Evolutionary conservation across 2,329 filamentous ascomycete species (phyloP).

Genomic region (Helotiales sp.): DNA sequence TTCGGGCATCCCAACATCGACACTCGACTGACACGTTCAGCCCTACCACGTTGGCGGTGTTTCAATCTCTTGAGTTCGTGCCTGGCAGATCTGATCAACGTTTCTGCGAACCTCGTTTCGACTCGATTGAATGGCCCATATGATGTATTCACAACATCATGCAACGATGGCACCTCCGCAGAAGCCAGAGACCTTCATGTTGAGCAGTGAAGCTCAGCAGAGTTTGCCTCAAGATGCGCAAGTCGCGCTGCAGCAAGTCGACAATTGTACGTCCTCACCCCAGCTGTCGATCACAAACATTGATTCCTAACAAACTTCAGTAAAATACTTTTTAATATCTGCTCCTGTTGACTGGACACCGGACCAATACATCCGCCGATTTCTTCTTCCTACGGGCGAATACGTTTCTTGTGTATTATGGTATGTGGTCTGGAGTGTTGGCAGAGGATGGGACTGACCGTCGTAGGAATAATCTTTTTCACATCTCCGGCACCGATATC

Average conservation of each 20-base stretch:
- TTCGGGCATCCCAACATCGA: conserved; percentile 18
- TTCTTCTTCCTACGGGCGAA: conserved; percentile 94
- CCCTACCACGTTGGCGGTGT: conserved; percentile 27
- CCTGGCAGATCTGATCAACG: conserved; percentile 22
- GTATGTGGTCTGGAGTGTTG: conserved; percentile 43
- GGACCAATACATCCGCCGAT: conserved; percentile 95
- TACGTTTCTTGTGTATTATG: conserved; percentile 98
- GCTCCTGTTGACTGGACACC: conserved; percentile 97
- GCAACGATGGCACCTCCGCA: conserved; percentile 86
- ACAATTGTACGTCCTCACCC: conserved; percentile 71
- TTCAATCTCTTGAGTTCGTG: conserved; percentile 29
- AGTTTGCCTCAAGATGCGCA: conserved; percentile 94
- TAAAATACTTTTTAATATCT: conserved; percentile 99
- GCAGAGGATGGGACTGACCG: conserved; percentile 30
- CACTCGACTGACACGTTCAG: conserved; percentile 16
- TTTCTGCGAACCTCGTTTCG: conserved; percentile 28
- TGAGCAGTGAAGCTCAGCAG: conserved; percentile 95
- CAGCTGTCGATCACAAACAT: not conserved
- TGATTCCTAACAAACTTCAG: conserved; percentile 47
- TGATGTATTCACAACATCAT: conserved; percentile 77
- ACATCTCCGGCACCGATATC: conserved; percentile 98
- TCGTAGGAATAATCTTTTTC: conserved; percentile 91
- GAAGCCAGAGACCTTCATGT: conserved; percentile 98
- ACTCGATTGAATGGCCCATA: conserved; percentile 37
- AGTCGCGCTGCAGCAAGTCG: conserved; percentile 95